Evolutionary conservation across 1,284 basidiomycete genomes (phyloP).

Genomic region (Papiliotrema fonsecae): DNA sequence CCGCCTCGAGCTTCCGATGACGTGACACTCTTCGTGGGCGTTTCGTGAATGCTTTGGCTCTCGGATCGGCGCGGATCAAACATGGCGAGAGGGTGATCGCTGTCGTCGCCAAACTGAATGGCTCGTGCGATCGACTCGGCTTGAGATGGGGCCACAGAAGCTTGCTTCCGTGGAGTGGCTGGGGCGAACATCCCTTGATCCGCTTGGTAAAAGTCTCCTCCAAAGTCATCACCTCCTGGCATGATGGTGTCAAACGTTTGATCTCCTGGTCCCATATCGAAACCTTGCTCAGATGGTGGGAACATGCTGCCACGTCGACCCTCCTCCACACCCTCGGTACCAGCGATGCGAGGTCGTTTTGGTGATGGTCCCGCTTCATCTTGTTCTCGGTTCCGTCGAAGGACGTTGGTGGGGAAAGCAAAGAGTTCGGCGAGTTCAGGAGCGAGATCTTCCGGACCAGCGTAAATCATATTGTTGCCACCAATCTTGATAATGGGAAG

Average conservation of each 20-base stretch:
- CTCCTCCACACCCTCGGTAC: conserved; percentile 55
- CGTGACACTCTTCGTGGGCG: conserved; percentile 19
- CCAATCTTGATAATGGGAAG: conserved; percentile 68
- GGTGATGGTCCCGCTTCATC: conserved; percentile 30
- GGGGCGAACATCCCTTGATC: conserved; percentile 2
- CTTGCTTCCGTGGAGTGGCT: conserved; percentile 11
- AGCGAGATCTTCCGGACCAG: conserved; percentile 62
- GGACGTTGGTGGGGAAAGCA: conserved; percentile 63
- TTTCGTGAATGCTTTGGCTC: conserved; percentile 19
- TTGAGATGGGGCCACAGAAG: conserved; percentile 31
- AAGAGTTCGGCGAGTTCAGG: conserved; percentile 78
- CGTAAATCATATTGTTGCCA: conserved; percentile 66
- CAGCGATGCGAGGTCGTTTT: conserved; percentile 32
- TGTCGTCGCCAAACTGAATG: conserved; percentile 22
- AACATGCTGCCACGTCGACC: conserved; percentile 49
- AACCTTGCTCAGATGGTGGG: conserved; percentile 13
- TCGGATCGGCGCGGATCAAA: conserved; percentile 62
- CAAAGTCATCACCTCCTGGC: conserved; percentile 3
- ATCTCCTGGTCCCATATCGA: conserved; percentile 10
- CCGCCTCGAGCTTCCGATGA: conserved; percentile 43
- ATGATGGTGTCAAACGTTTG: conserved; percentile 13
- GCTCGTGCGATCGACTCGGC: conserved; percentile 52
- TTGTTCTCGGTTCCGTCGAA: conserved; percentile 51
- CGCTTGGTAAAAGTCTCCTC: background rate
- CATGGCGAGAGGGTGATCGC: conserved; percentile 67